Conservation (phyloP, 1,139 yeast species). For the Kodamaea fungicola region DNA sequence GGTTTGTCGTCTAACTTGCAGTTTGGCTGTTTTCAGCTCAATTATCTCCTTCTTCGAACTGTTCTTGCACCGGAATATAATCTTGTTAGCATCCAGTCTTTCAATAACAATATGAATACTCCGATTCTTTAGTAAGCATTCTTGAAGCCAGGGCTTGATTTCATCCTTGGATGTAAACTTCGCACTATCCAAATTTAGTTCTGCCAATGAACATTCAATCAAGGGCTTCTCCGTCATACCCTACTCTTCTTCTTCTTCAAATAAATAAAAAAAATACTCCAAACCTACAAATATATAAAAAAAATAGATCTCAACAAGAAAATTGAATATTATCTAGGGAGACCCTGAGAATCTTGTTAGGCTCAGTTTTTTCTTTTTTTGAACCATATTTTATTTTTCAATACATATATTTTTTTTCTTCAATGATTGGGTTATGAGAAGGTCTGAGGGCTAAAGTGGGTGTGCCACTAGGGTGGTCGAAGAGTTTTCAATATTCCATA, state of each 20-base stretch:
- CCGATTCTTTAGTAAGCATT: slow-evolving; percentile 37
- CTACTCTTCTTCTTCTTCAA: neutral
- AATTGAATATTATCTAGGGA: neutral
- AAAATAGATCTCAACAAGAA: neutral
- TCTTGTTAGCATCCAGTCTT: slow-evolving; percentile 64
- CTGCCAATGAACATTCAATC: slow-evolving; percentile 8
- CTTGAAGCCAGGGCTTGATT: slow-evolving; percentile 69
- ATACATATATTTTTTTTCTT: slow-evolving; percentile 1
- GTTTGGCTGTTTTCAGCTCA: slow-evolving; percentile 8
- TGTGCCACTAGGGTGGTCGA: slow-evolving; percentile 2
- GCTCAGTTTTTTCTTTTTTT: neutral
- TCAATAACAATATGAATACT: slow-evolving; percentile 67
- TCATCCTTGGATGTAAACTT: slow-evolving; percentile 22
- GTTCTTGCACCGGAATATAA: slow-evolving; percentile 63
- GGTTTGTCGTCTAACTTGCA: slow-evolving; percentile 19
- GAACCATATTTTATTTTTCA: slow-evolving; percentile 1
- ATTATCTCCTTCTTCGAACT: slow-evolving; percentile 10
- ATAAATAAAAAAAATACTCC: neutral
- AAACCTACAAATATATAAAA: neutral
- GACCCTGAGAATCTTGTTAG: slow-evolving; percentile 5
- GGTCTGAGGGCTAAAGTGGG: slow-evolving; percentile 1
- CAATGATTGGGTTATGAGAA: slow-evolving; percentile 2
- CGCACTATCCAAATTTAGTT: slow-evolving; percentile 12
- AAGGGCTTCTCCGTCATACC: slow-evolving; percentile 6
- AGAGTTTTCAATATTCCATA: neutral